A percentile compares a stretch with the other conserved stretches of the same genome.
Conservation (phyloP, 208 protist genomes). For the Trypanosoma platydactyli region DNA sequence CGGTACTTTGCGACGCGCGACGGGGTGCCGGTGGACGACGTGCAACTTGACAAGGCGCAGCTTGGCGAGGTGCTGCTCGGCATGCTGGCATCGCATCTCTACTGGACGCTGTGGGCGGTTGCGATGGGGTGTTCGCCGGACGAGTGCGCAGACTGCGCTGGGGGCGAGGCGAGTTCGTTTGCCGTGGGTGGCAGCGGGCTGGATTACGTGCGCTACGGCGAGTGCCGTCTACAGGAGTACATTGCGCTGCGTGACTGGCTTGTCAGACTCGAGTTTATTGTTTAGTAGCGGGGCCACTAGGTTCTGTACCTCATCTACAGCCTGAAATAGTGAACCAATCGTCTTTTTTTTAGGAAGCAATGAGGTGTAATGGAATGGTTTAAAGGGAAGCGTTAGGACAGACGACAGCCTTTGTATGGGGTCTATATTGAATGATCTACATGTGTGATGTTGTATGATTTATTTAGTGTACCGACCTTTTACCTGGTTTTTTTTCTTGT, state of each 20-base stretch:
- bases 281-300: neutral
- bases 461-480: too few relatives aligned
- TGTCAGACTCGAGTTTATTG: slow-evolving; percentile 40
- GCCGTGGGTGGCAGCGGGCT: slow-evolving; percentile 77
- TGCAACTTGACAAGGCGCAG: slow-evolving; percentile 46
- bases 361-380: too few relatives aligned
- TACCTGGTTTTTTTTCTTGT: slow-evolving; percentile 11
- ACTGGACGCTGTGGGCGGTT: slow-evolving; percentile 80
- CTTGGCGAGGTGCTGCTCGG: slow-evolving; percentile 72
- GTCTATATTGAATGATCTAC: too few relatives aligned
- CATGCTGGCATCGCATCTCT: slow-evolving; percentile 74
- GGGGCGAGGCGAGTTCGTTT: slow-evolving; percentile 51
- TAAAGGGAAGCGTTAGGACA: too few relatives aligned
- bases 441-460: too few relatives aligned
- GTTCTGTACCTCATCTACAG: neutral
- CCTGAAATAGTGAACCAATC: too few relatives aligned
- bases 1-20: slow-evolving; percentile 26
- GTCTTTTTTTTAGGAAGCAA: slow-evolving; percentile 7
- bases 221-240: slow-evolving; percentile 80
- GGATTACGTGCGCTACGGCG: slow-evolving; percentile 81
- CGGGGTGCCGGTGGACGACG: slow-evolving; percentile 10
- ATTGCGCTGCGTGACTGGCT: slow-evolving; percentile 70
- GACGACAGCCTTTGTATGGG: too few relatives aligned
- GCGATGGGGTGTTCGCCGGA: slow-evolving; percentile 70
- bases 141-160: slow-evolving; percentile 20